Conservation (phyloP, 768 basidiomycete genomes). For the Xerocomellus dryophilus region DNA sequence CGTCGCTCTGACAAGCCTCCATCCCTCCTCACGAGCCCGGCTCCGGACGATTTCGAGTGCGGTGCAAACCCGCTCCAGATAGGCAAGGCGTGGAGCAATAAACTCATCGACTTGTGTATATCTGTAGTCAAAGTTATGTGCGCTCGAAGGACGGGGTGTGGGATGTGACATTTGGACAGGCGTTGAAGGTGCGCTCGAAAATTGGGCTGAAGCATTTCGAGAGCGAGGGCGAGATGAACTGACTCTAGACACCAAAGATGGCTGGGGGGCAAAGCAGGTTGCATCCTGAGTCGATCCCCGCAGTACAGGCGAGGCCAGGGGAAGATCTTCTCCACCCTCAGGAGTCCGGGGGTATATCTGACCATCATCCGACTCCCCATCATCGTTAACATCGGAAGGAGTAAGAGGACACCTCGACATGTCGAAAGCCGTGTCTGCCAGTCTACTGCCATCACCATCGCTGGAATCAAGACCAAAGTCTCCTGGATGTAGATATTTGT, state of each 20-base stretch:
- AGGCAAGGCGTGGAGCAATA: slow-evolving; percentile 13
- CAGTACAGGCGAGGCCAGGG: background rate
- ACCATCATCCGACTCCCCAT: slow-evolving; percentile 29
- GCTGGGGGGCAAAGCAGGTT: background rate
- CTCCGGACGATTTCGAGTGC: slow-evolving; percentile 42
- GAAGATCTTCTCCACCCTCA: slow-evolving; percentile 21
- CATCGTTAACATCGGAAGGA: slow-evolving; percentile 28
- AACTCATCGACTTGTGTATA: slow-evolving; percentile 10
- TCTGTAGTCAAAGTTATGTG: background rate
- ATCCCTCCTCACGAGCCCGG: slow-evolving; percentile 41
- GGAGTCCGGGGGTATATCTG: slow-evolving; percentile 27
- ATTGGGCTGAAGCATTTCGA: slow-evolving; percentile 16
- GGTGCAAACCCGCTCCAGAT: slow-evolving; percentile 39
- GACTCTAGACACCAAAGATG: slow-evolving; percentile 21
- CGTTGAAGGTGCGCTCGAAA: background rate
- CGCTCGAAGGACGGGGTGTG: slow-evolving; percentile 7
- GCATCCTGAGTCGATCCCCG: background rate
- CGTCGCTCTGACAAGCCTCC: slow-evolving; percentile 36
- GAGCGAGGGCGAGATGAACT: slow-evolving; percentile 27
- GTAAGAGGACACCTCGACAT: slow-evolving; percentile 16
- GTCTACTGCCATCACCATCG: slow-evolving; percentile 3
- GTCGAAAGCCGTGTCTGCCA: slow-evolving; percentile 20
- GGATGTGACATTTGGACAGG: background rate
- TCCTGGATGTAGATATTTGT: slow-evolving; percentile 6
- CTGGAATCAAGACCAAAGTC: slow-evolving; percentile 7